Conservation (phyloP, 371 early-diverging fungal genomes). For the Saksenaea vasiformis region DNA sequence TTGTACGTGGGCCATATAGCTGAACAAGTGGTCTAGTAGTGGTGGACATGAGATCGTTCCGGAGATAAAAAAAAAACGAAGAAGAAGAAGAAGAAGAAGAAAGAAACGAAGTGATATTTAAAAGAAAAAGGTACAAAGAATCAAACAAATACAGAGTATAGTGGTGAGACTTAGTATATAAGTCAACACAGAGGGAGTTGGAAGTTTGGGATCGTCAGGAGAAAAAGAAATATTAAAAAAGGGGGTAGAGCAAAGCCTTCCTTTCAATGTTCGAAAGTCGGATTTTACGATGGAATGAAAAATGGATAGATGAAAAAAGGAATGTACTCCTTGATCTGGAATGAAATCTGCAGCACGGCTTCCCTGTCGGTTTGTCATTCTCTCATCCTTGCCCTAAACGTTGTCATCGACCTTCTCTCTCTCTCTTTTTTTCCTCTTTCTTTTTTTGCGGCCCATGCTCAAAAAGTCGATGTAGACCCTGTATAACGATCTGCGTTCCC, state of each 20-base stretch:
- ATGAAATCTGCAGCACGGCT: conserved; percentile 13
- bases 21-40: conserved; percentile 31
- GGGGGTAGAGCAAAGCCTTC: conserved; percentile 8
- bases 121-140: conserved; percentile 13
- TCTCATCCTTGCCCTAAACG: conserved; percentile 3
- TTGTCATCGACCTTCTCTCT: not conserved
- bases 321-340: conserved; percentile 30
- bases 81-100: conserved; percentile 8
- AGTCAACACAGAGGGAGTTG: conserved; percentile 5
- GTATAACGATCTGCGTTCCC: not conserved
- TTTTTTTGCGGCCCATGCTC: not conserved
- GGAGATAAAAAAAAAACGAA: conserved; percentile 9
- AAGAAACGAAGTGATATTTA: conserved; percentile 14
- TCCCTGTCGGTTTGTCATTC: conserved; percentile 6
- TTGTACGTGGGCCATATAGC: conserved; percentile 24
- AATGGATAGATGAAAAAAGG: conserved; percentile 22
- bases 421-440: too few relatives aligned
- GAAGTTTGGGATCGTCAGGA: conserved; percentile 25
- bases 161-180: not conserved
- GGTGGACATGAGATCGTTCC: conserved; percentile 2
- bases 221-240: conserved; percentile 28
- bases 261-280: conserved; percentile 13
- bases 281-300: conserved; percentile 35
- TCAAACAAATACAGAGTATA: not conserved
- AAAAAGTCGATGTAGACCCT: conserved; percentile 1